Evolutionary conservation across 352 stramenopile genomes (phyloP).

Genomic region (Phytophthora podocarpi): DNA sequence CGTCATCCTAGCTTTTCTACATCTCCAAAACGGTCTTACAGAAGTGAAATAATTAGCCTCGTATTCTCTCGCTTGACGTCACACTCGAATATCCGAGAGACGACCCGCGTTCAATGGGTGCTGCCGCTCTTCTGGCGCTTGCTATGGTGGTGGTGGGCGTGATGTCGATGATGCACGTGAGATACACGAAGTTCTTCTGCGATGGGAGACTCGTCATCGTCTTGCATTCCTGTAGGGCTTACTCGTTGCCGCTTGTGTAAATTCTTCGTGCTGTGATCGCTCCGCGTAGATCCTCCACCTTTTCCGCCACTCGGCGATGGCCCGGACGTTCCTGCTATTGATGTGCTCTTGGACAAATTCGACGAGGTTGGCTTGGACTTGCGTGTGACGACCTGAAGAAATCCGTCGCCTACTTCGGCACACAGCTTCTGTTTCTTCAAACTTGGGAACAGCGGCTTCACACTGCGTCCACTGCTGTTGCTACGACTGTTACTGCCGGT

Average conservation of each 20-base stretch:
- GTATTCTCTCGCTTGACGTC: conserved; percentile 21
- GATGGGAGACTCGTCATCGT: conserved; percentile 45
- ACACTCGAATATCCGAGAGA: conserved; percentile 11
- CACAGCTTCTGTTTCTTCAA: conserved; percentile 64
- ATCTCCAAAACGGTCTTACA: conserved; percentile 43
- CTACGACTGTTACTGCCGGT: conserved; percentile 15
- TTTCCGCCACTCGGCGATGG: conserved; percentile 16
- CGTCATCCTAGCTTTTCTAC: conserved; percentile 39
- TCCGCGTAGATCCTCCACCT: conserved; percentile 15
- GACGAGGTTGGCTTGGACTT: conserved; percentile 40
- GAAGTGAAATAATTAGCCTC: conserved; percentile 45
- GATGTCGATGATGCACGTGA: conserved; percentile 41
- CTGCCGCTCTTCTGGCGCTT: conserved; percentile 55
- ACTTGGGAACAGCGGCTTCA: conserved; percentile 48
- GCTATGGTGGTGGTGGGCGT: conserved; percentile 38
- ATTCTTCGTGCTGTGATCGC: conserved; percentile 37
- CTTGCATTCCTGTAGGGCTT: conserved; percentile 35
- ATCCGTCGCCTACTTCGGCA: conserved; percentile 43
- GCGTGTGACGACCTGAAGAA: conserved; percentile 42
- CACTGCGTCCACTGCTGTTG: conserved; percentile 18
- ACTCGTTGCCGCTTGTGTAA: conserved; percentile 50
- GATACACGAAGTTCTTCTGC: conserved; percentile 41
- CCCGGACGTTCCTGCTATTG: conserved; percentile 14
- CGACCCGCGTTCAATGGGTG: conserved; percentile 18
- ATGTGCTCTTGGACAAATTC: conserved; percentile 11